A percentile compares a stretch with the other conserved stretches of the same genome.
Conservation (phyloP, 805 yeast genomes). For the Wickerhamiella bombiphila region DNA sequence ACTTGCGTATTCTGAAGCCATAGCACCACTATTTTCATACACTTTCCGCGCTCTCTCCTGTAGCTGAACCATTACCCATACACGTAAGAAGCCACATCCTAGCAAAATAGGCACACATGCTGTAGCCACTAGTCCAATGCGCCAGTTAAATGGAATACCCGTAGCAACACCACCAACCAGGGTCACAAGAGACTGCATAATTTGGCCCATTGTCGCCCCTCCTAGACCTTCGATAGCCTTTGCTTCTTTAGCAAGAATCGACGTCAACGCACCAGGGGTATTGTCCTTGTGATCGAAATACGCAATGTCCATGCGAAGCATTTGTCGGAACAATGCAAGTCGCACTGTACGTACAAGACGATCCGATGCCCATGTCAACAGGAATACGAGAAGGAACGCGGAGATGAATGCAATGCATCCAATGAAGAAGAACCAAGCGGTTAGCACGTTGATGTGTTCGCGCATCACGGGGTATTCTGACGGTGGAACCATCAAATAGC, state of each 20-base stretch:
- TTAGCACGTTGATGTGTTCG: constrained; percentile 21
- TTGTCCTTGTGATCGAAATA: constrained; percentile 26
- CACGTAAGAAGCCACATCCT: constrained; percentile 28
- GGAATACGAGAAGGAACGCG: constrained; percentile 16
- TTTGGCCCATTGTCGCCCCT: constrained; percentile 29
- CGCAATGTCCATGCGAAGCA: constrained; percentile 26
- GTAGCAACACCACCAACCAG: constrained; percentile 27
- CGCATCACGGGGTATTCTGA: constrained; percentile 24
- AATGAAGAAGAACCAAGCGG: constrained; percentile 26
- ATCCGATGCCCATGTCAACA: constrained; percentile 20
- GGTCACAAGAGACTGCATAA: constrained; percentile 25
- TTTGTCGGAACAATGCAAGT: constrained; percentile 21
- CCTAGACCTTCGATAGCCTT: constrained; percentile 28
- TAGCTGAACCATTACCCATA: constrained; percentile 22
- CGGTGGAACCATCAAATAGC: constrained; percentile 24
- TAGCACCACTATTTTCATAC: constrained; percentile 27
- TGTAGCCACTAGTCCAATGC: constrained; percentile 27
- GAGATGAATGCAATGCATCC: constrained; percentile 21
- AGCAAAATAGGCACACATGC: constrained; percentile 27
- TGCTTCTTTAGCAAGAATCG: constrained; percentile 28
- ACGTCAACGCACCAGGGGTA: constrained; percentile 26
- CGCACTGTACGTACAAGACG: constrained; percentile 25
- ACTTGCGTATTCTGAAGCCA: constrained; percentile 27
- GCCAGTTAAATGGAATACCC: constrained; percentile 28
- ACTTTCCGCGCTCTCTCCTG: constrained; percentile 26